Conservation (phyloP, 2,329 filamentous ascomycete species). For the Fusarium nygamai region DNA sequence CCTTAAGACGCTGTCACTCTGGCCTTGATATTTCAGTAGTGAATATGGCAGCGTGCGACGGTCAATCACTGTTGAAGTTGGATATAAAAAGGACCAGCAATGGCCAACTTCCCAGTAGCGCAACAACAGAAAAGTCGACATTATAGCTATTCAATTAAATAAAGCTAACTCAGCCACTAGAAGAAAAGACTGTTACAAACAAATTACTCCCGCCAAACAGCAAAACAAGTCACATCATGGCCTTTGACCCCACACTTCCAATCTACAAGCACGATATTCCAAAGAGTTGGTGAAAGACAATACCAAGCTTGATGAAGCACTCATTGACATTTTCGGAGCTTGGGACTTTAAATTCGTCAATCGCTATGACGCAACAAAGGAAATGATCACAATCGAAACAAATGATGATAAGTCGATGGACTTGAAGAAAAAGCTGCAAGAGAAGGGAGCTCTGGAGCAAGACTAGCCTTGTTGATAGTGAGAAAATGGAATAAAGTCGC, state of each 20-base stretch:
- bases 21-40: background rate
- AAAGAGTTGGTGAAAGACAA: background rate
- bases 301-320: background rate
- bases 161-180: too few relatives aligned
- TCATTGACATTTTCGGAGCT: background rate
- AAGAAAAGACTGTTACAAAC: too few relatives aligned
- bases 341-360: background rate
- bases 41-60: background rate
- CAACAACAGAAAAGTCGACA: too few relatives aligned
- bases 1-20: too few relatives aligned
- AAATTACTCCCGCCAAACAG: too few relatives aligned
- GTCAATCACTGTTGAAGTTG: background rate
- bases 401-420: background rate
- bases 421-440: background rate
- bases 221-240: background rate
- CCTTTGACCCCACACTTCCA: background rate
- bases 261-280: background rate
- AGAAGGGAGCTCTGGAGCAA: background rate
- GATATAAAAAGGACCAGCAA: background rate
- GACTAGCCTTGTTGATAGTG: background rate
- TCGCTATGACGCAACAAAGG: too few relatives aligned
- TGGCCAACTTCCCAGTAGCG: background rate
- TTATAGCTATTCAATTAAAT: too few relatives aligned
- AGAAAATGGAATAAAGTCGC: background rate
- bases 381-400: background rate